Evolutionary conservation across 2,329 filamentous ascomycete species (phyloP).

Genomic region (Helminthosporium solani): DNA sequence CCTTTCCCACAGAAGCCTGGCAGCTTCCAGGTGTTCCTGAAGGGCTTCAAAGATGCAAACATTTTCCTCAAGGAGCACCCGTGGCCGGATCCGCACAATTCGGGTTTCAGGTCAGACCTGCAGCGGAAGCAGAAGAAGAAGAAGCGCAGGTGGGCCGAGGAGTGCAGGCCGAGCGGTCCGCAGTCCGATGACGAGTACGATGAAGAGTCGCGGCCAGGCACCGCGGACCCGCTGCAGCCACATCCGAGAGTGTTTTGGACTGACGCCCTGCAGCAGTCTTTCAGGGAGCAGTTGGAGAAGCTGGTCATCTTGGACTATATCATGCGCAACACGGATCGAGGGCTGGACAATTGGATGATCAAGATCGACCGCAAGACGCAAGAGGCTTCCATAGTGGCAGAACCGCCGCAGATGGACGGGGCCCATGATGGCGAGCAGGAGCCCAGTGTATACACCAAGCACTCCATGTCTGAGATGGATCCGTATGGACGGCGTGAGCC

Average conservation of each 20-base stretch:
- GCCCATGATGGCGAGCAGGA: conserved; percentile 38
- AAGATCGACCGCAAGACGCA: conserved; percentile 85
- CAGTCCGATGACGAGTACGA: conserved; percentile 63
- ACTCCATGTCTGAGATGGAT: conserved; percentile 59
- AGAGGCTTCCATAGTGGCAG: conserved; percentile 80
- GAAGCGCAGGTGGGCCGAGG: conserved; percentile 71
- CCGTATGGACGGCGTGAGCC: conserved; percentile 77
- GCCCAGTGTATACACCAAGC: conserved; percentile 57
- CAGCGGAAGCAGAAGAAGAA: conserved; percentile 67
- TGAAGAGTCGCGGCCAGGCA: conserved; percentile 48
- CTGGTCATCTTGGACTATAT: conserved; percentile 97
- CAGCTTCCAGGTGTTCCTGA: conserved; percentile 96
- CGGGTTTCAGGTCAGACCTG: conserved; percentile 66
- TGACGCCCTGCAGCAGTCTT: conserved; percentile 81
- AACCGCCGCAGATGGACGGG: conserved; percentile 69
- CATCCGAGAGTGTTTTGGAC: conserved; percentile 75
- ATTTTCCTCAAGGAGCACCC: conserved; percentile 92
- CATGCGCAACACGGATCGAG: conserved; percentile 97
- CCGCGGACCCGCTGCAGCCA: conserved; percentile 35
- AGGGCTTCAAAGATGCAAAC: conserved; percentile 96
- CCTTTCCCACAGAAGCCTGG: conserved; percentile 85
- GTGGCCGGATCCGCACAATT: conserved; percentile 85
- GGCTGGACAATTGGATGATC: conserved; percentile 99
- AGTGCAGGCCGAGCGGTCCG: conserved; percentile 68
- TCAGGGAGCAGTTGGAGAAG: conserved; percentile 94